These are phyloP conservation scores for Hypoxylon sp. DNA, from an alignment of 2,329 filamentous ascomycete genomes.

Conservation along the genomic window DNA sequence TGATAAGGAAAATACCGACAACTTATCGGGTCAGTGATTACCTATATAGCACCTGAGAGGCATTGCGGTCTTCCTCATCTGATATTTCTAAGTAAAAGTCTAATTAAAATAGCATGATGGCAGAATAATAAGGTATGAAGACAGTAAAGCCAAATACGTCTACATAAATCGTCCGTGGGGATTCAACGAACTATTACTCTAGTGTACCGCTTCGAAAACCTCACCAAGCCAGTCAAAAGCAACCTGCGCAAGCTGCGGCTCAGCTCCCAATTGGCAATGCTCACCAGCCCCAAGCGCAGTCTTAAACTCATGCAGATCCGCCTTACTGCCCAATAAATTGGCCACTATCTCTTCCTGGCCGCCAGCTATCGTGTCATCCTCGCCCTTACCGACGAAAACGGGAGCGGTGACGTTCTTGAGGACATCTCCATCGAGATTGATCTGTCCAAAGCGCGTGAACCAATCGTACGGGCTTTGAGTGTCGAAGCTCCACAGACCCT, in stretches of 20 bases:
- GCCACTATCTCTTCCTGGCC: slow-evolving; percentile 43
- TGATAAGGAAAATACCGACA: neutral
- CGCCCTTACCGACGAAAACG: slow-evolving; percentile 44
- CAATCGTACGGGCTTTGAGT: slow-evolving; percentile 40
- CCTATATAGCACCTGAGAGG: neutral
- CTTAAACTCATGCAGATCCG: slow-evolving; percentile 41
- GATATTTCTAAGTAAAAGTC: too few species aligned
- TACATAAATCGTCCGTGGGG: too few species aligned
- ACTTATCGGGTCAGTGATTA: neutral
- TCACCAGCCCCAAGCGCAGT: slow-evolving; percentile 44
- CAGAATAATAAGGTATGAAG: too few species aligned
- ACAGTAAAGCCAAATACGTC: too few species aligned
- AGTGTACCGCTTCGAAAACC: slow-evolving; percentile 35
- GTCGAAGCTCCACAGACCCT: slow-evolving; percentile 37
- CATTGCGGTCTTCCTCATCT: neutral
- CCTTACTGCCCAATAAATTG: slow-evolving; percentile 37
- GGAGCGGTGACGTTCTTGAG: slow-evolving; percentile 40
- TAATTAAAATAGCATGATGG: too few species aligned
- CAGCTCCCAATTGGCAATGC: slow-evolving; percentile 48
- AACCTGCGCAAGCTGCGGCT: slow-evolving; percentile 41
- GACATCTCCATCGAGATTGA: slow-evolving; percentile 36
- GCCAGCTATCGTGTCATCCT: slow-evolving; percentile 37
- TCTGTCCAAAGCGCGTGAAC: slow-evolving; percentile 34
- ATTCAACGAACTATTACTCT: too few species aligned
- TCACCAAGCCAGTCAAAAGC: slow-evolving; percentile 44